A percentile compares a stretch with the other conserved stretches of the same genome.
Evolutionary conservation across 768 basidiomycete genomes (phyloP).

Genomic region (Gloeophyllum trabeum): DNA sequence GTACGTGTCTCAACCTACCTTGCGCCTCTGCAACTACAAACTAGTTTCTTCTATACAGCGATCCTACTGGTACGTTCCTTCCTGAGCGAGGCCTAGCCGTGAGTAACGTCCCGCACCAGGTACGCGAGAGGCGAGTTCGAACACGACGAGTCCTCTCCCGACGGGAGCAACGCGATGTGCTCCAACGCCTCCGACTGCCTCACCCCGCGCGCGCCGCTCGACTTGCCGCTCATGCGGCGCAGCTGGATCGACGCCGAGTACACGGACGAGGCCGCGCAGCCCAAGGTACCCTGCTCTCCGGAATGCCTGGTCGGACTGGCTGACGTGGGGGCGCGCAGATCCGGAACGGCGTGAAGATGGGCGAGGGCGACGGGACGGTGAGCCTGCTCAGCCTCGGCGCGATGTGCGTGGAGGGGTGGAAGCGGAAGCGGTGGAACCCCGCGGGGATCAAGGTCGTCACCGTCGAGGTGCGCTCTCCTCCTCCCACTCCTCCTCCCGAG

Average conservation of each 20-base stretch:
- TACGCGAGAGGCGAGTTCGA: conserved; percentile 66
- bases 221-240: conserved; percentile 40
- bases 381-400: conserved; percentile 75
- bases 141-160: conserved; percentile 44
- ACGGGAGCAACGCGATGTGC: conserved; percentile 32
- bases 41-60: conserved; percentile 29
- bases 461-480: conserved; percentile 50
- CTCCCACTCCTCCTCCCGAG: background rate
- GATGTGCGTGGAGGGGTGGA: conserved; percentile 98
- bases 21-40: conserved; percentile 3
- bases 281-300: conserved; percentile 30
- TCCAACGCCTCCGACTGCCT: conserved; percentile 33
- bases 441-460: conserved; percentile 79
- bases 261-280: conserved; percentile 46
- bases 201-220: conserved; percentile 32
- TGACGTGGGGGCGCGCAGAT: conserved; percentile 26
- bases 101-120: conserved; percentile 22
- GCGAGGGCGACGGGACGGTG: conserved; percentile 95
- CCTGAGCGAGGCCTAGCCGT: background rate
- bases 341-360: conserved; percentile 80
- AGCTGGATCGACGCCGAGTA: conserved; percentile 85
- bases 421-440: conserved; percentile 82
- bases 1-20: conserved; percentile 23
- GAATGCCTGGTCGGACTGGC: background rate
- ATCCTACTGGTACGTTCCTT: conserved; percentile 61